A percentile compares a stretch with the other conserved stretches of the same genome.
These are phyloP conservation scores for Trichoderma aggressivum DNA, from an alignment of 2,329 filamentous ascomycete species.

Conservation along the genomic window DNA sequence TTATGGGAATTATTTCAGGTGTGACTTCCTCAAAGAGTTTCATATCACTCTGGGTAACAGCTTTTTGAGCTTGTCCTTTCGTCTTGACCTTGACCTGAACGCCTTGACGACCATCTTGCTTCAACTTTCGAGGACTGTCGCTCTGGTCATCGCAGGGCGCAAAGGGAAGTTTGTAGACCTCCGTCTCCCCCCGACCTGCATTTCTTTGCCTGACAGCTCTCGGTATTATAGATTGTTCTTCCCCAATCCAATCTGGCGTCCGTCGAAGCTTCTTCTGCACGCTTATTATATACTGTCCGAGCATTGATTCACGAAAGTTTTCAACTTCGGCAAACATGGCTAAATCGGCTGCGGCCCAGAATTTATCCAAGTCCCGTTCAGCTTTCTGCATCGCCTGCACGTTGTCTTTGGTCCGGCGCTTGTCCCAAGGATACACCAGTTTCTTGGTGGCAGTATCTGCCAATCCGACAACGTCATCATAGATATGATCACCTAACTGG, in stretches of 20 bases:
- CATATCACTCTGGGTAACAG: not conserved
- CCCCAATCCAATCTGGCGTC: slow-evolving; percentile 46
- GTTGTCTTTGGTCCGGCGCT: slow-evolving; percentile 44
- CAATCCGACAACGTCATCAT: slow-evolving; percentile 19
- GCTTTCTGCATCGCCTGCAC: slow-evolving; percentile 43
- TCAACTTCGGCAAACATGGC: slow-evolving; percentile 18
- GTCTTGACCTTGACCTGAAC: not conserved
- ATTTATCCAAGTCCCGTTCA: slow-evolving; percentile 35
- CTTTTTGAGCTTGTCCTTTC: not conserved
- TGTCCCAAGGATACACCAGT: slow-evolving; percentile 44
- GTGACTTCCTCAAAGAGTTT: not conserved
- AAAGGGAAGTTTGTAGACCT: slow-evolving; percentile 26
- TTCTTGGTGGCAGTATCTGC: slow-evolving; percentile 35
- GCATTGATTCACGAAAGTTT: not conserved
- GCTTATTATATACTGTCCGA: not conserved
- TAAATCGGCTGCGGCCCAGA: slow-evolving; percentile 19
- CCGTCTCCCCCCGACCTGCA: not conserved
- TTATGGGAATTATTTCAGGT: not conserved
- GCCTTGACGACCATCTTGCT: not conserved
- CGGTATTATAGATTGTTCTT: slow-evolving; percentile 33
- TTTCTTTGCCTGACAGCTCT: not conserved
- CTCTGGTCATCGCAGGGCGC: slow-evolving; percentile 22
- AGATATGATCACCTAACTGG: not conserved
- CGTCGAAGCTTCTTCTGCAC: slow-evolving; percentile 38
- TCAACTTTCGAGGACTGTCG: not conserved